Evolutionary conservation across 2,329 filamentous ascomycete genomes (phyloP).

Genomic region (Penicillium verrucosum): DNA sequence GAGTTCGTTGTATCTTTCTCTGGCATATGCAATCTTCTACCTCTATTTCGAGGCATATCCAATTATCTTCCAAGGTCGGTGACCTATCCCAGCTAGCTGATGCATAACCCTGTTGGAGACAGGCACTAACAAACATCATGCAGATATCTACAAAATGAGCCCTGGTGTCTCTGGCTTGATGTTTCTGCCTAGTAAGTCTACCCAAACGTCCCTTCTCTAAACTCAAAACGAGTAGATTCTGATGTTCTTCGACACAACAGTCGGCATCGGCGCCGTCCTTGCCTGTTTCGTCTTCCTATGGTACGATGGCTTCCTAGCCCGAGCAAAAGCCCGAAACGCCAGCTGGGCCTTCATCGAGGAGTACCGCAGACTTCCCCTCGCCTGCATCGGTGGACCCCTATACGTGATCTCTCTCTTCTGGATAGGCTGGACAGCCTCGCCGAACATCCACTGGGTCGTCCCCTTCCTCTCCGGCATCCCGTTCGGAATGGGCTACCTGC

Average conservation of each 20-base stretch:
- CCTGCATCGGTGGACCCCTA: constrained; percentile 67
- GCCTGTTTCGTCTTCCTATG: constrained; percentile 61
- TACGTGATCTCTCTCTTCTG: constrained; percentile 50
- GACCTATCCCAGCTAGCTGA: not conserved
- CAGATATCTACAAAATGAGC: constrained; percentile 37
- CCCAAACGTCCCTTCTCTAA: not conserved
- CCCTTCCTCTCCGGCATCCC: constrained; percentile 61
- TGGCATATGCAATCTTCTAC: constrained; percentile 66
- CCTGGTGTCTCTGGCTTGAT: constrained; percentile 33
- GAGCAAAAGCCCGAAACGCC: constrained; percentile 45
- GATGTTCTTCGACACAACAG: constrained; percentile 17
- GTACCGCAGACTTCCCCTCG: constrained; percentile 68
- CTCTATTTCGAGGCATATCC: constrained; percentile 75
- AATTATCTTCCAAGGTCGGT: constrained; percentile 58
- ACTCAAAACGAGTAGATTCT: not conserved
- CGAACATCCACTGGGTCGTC: constrained; percentile 36
- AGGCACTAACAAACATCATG: constrained; percentile 48
- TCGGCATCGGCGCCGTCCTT: constrained; percentile 61
- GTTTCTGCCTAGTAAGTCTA: constrained; percentile 34
- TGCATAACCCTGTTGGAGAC: constrained; percentile 36
- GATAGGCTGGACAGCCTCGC: constrained; percentile 40
- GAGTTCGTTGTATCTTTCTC: constrained; percentile 66
- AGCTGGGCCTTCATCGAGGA: constrained; percentile 27
- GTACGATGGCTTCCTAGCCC: constrained; percentile 61
- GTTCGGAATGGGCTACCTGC: constrained; percentile 59